Percentiles rank a stretch among this genome's conserved stretches.
Conservation (phyloP, 306 rosid genomes). For the Cucurbita ficifolia region DNA sequence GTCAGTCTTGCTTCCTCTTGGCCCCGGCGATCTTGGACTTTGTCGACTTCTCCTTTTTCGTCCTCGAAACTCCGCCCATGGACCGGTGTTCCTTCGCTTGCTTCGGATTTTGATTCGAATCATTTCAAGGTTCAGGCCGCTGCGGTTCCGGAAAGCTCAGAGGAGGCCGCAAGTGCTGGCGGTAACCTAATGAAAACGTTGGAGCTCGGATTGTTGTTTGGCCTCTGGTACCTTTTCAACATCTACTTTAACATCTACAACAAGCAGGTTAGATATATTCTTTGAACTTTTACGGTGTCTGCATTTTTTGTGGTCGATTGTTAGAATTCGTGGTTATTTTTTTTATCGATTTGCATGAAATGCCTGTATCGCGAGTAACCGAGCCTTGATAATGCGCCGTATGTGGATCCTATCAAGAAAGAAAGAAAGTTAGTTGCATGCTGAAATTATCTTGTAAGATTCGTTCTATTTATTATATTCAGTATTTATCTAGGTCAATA, state of each 20-base stretch:
- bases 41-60: slow-evolving; percentile 26
- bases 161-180: slow-evolving; percentile 13
- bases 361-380: not conserved
- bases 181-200: slow-evolving; percentile 23
- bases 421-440: not conserved
- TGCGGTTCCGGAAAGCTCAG: slow-evolving; percentile 39
- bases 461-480: not conserved
- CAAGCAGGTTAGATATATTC: slow-evolving; percentile 48
- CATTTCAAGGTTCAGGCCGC: slow-evolving; percentile 37
- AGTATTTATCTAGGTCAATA: not conserved
- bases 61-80: slow-evolving; percentile 37
- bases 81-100: slow-evolving; percentile 10
- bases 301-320: not conserved
- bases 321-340: not conserved
- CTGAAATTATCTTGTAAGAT: not conserved
- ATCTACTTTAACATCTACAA: slow-evolving; percentile 88
- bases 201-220: slow-evolving; percentile 56
- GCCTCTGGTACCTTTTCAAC: slow-evolving; percentile 71
- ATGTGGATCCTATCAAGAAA: not conserved
- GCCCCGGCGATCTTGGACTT: slow-evolving; percentile 52
- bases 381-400: not conserved
- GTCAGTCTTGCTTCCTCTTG: slow-evolving; percentile 18
- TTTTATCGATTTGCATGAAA: not conserved
- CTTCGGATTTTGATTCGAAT: slow-evolving; percentile 14
- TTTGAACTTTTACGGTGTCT: not conserved